phyloP scores from a whole-genome alignment of 345 rosid genomes.

The Eucalyptus dawsonii region DNA sequence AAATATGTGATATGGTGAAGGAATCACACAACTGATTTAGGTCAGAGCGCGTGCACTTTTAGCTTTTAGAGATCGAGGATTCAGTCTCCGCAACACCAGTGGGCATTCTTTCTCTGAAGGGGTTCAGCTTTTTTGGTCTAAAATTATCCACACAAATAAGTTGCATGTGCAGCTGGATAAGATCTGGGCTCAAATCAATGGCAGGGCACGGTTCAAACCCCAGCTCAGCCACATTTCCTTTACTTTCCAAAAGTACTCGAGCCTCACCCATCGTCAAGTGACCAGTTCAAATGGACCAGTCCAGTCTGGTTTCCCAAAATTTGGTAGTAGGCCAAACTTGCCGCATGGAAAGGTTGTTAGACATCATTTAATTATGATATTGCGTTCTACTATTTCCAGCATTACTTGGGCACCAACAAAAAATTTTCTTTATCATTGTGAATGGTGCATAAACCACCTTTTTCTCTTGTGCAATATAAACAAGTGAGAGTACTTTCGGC shows the following conservation, averaged over 20 bases:
- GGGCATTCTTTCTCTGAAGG: neutral
- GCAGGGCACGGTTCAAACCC: neutral
- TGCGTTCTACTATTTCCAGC: too few relatives aligned
- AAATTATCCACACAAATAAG: neutral
- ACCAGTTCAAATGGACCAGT: too few relatives aligned
- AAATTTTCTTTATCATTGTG: too few relatives aligned
- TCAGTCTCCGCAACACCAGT: neutral
- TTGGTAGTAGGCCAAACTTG: too few relatives aligned
- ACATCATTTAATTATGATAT: too few relatives aligned
- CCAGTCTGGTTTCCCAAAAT: rapidly evolving
- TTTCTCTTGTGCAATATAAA: too few relatives aligned
- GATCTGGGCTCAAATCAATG: neutral
- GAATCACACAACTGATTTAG: neutral
- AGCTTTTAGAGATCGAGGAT: neutral
- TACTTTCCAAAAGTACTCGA: neutral
- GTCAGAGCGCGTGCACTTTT: neutral
- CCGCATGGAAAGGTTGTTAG: too few relatives aligned
- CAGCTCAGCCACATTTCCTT: neutral
- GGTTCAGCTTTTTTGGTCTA: neutral
- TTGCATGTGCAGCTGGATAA: neutral
- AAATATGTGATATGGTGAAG: neutral
- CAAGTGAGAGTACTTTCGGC: too few relatives aligned
- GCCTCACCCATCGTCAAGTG: neutral
- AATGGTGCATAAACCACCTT: too few relatives aligned
- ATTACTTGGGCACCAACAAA: too few relatives aligned